Evolutionary conservation across 2,329 filamentous ascomycete species (phyloP).

Genomic region (Calonectria naviculata): DNA sequence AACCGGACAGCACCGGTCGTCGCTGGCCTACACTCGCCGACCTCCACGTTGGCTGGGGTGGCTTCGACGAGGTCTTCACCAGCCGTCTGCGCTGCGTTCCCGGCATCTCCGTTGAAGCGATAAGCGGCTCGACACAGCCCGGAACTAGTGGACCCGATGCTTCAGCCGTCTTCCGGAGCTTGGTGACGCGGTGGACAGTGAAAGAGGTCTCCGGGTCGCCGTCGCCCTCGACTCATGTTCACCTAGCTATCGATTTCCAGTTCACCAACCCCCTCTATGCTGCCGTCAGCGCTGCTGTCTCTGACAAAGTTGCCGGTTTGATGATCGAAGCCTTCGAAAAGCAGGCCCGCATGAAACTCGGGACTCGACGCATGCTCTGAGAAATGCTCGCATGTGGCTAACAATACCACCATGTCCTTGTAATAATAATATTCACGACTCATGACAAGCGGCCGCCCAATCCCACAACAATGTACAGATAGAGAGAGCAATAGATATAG

Average conservation of each 20-base stretch:
- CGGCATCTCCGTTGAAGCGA: constrained; percentile 78
- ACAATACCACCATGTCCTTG: background rate
- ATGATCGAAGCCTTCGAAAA: constrained; percentile 97
- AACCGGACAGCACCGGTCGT: constrained; percentile 59
- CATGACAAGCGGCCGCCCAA: background rate
- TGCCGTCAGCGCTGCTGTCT: constrained; percentile 82
- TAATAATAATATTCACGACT: constrained; percentile 12
- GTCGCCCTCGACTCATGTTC: constrained; percentile 71
- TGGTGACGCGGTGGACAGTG: constrained; percentile 78
- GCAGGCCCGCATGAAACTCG: constrained; percentile 68
- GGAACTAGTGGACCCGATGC: constrained; percentile 54
- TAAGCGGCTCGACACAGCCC: constrained; percentile 68
- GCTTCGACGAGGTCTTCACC: constrained; percentile 85
- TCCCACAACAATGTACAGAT: constrained; percentile 1
- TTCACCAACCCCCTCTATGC: constrained; percentile 92
- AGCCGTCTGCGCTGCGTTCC: constrained; percentile 83
- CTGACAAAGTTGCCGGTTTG: constrained; percentile 83
- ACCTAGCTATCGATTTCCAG: constrained; percentile 81
- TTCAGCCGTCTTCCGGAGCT: constrained; percentile 71
- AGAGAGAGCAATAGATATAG: constrained; percentile 16
- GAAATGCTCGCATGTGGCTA: background rate
- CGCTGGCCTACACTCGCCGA: constrained; percentile 80
- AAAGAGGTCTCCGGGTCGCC: constrained; percentile 50
- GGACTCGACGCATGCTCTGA: constrained; percentile 28
- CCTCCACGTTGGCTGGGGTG: constrained; percentile 87